Percentiles rank a stretch among this genome's conserved stretches.
phyloP scores from a whole-genome alignment of 2,329 filamentous ascomycete genomes.

The Diaporthe vexans region DNA sequence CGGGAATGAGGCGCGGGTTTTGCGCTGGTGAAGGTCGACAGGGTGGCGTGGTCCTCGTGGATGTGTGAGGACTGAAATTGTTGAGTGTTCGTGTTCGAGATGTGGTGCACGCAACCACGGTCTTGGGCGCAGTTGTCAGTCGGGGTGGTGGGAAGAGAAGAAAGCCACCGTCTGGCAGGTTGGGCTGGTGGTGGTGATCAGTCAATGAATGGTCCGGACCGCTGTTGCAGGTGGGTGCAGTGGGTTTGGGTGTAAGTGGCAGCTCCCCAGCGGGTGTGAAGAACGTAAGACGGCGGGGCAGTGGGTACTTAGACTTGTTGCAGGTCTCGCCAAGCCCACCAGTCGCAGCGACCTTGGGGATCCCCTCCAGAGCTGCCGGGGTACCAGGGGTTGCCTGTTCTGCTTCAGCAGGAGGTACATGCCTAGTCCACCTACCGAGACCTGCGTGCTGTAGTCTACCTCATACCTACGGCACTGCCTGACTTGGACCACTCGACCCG shows the following conservation, averaged over 20 bases:
- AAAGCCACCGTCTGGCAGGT: constrained; percentile 1
- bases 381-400: constrained; percentile 10
- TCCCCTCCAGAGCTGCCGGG: constrained; percentile 23
- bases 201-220: constrained; percentile 32
- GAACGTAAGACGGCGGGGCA: constrained; percentile 30
- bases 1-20: not conserved
- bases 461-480: not conserved
- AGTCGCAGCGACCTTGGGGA: constrained; percentile 33
- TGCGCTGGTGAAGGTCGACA: not conserved
- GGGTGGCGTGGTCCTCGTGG: not conserved
- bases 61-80: not conserved
- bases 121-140: not conserved
- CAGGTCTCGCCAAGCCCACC: constrained; percentile 27
- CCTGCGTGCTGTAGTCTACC: not conserved
- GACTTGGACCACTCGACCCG: constrained; percentile 2
- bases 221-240: constrained; percentile 26
- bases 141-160: constrained; percentile 25
- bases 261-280: constrained; percentile 12
- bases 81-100: not conserved
- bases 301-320: constrained; percentile 32
- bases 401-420: not conserved
- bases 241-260: constrained; percentile 17
- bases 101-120: not conserved
- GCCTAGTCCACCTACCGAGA: constrained; percentile 9
- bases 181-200: constrained; percentile 29